These are phyloP conservation scores for Fonsecaea multimorphosa DNA, from an alignment of 2,329 filamentous ascomycete species.

Conservation along the genomic window DNA sequence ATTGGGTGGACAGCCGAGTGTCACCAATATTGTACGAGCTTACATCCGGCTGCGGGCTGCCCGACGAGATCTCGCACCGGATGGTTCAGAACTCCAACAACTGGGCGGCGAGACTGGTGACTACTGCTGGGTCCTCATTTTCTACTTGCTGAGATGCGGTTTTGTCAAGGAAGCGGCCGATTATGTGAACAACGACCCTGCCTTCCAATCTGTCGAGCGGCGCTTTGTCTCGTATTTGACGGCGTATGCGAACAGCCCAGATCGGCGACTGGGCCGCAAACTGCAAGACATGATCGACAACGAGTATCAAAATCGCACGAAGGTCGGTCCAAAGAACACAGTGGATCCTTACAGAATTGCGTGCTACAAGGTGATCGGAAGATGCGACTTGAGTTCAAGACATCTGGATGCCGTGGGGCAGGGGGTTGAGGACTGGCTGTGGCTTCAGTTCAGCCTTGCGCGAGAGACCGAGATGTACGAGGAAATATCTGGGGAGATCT, in stretches of 20 bases:
- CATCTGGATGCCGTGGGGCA: slow-evolving; percentile 64
- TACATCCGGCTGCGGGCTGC: slow-evolving; percentile 82
- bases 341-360: slow-evolving; percentile 96
- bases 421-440: slow-evolving; percentile 70
- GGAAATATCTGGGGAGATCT: slow-evolving; percentile 67
- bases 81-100: slow-evolving; percentile 79
- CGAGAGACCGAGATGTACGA: slow-evolving; percentile 66
- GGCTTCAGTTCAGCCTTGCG: slow-evolving; percentile 69
- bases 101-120: slow-evolving; percentile 68
- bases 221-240: slow-evolving; percentile 88
- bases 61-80: slow-evolving; percentile 82
- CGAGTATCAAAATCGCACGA: slow-evolving; percentile 83
- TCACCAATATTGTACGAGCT: slow-evolving; percentile 87
- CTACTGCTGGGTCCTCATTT: slow-evolving; percentile 91
- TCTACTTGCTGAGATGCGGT: slow-evolving; percentile 85
- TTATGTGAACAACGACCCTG: slow-evolving; percentile 80
- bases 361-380: slow-evolving; percentile 96
- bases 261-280: slow-evolving; percentile 77
- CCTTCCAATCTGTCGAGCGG: slow-evolving; percentile 88
- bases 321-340: slow-evolving; percentile 82
- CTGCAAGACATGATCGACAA: slow-evolving; percentile 86
- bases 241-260: slow-evolving; percentile 77
- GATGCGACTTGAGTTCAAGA: slow-evolving; percentile 65
- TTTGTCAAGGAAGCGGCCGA: slow-evolving; percentile 81
- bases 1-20: slow-evolving; percentile 84